Evolutionary conservation across 441 rosid genomes (phyloP), one percentile per base, ranked within the genome.

Genomic region (Jatropha multifida): DNA sequence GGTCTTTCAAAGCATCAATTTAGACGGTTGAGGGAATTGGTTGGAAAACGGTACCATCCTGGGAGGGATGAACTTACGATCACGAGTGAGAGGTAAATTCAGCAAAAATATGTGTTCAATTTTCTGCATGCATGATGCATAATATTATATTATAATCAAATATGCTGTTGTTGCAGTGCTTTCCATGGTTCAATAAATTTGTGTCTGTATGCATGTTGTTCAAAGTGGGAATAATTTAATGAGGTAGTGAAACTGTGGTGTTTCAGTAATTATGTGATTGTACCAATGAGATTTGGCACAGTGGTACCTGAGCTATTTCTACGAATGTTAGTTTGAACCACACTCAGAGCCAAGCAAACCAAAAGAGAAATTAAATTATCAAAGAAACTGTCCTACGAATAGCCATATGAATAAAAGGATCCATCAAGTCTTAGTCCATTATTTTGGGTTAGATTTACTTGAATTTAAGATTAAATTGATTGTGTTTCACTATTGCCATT

Each of bases 11-110:
- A 84, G 80, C 81, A 85, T 80, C 97, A 93, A 73, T 90, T 88
- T 74, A 86, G 83, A 70, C 85, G 94, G 77, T 76, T 95, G 69
- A 78, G 94, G 70, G 94, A 89, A 46, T 82, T 93, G 66, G 98
- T 91, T 59, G 99, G 96, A 3, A 93, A 94, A 81, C 79, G 99
- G 78, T 94, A 94, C 79, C 76, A 92, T 87, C 96, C 96, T 1
- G 98, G 99, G 80, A 93, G 77, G 85, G 99, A 95, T 67, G 97
- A 93, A 81, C 97, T 95, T 66, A 93, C 93, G 20, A 91, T 95
- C 74, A 95, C 90, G 54, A 95, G 98, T 78, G 96, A 95, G 84
- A 95, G 98, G 97, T 94, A 88, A 82, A 32, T 55, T 69, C 66
- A 59, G 40, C 61, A n/a, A 27, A 38, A 46, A 1, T 69, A 20